A percentile compares a stretch with the other conserved stretches of the same genome.
phyloP scores from a whole-genome alignment of 352 stramenopile genomes.

The Pythium folliculosum region DNA sequence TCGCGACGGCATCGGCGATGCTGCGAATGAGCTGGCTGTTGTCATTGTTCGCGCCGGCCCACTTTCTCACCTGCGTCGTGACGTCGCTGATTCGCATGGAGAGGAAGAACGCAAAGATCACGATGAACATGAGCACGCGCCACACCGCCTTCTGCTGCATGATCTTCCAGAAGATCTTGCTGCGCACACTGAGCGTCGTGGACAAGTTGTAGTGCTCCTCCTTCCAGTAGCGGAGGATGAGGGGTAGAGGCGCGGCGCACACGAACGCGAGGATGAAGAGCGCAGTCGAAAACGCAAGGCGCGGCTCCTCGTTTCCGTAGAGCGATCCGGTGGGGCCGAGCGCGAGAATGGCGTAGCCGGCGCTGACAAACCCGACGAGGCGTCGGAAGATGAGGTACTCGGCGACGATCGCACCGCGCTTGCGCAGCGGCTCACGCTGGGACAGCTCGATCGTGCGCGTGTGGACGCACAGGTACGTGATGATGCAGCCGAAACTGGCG shows the following conservation, averaged over 20 bases:
- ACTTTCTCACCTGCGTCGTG: constrained; percentile 19
- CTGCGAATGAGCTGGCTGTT: constrained; percentile 36
- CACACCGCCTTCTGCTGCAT: constrained; percentile 52
- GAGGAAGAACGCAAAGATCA: constrained; percentile 41
- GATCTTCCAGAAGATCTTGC: constrained; percentile 48
- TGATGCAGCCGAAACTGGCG: constrained; percentile 42
- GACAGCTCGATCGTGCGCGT: constrained; percentile 46
- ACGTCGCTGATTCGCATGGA: constrained; percentile 34
- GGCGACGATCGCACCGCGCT: constrained; percentile 33
- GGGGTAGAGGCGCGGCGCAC: constrained; percentile 31
- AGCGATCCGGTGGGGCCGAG: constrained; percentile 16
- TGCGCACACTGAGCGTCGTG: constrained; percentile 35
- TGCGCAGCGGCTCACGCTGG: constrained; percentile 38
- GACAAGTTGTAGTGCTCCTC: constrained; percentile 41
- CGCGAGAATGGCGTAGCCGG: constrained; percentile 22
- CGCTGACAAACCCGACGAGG: constrained; percentile 21
- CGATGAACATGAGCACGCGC: constrained; percentile 46
- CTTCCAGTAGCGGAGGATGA: constrained; percentile 39
- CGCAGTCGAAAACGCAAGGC: constrained; percentile 31
- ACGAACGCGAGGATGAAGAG: constrained; percentile 39
- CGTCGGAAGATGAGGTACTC: constrained; percentile 44
- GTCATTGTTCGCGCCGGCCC: constrained; percentile 30
- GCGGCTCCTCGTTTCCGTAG: constrained; percentile 4
- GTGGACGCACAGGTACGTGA: constrained; percentile 46
- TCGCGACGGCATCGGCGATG: constrained; percentile 33